Evolutionary conservation across 495 filamentous ascomycete species (phyloP).

Genomic region (Penicillium argentinense): DNA sequence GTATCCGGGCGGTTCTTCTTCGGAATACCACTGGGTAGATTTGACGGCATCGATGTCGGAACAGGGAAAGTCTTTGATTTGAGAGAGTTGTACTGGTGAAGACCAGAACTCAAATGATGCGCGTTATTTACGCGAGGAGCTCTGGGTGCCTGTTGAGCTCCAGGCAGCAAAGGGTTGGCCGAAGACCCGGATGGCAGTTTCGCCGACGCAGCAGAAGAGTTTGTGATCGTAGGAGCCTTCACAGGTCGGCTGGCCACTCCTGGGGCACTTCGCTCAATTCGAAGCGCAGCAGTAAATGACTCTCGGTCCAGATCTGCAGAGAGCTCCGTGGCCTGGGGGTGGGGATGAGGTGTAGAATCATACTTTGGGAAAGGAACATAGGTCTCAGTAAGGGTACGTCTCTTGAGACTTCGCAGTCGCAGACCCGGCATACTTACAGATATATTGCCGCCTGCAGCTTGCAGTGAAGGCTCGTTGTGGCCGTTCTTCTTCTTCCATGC

Average conservation of each 20-base stretch:
- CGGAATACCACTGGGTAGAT: not conserved
- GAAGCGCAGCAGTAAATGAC: slow-evolving; percentile 30
- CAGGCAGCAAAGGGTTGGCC: too few relatives aligned
- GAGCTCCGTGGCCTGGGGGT: not conserved
- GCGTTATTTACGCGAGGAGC: too few relatives aligned
- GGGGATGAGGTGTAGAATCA: not conserved
- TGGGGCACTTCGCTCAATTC: slow-evolving; percentile 14
- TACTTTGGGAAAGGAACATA: not conserved
- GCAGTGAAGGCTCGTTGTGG: not conserved
- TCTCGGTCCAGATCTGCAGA: slow-evolving; percentile 29
- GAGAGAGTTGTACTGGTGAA: too few relatives aligned
- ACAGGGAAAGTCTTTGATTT: not conserved
- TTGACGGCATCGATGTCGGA: not conserved
- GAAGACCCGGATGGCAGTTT: too few relatives aligned
- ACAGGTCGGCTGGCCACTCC: not conserved
- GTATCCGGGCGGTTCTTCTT: slow-evolving; percentile 10
- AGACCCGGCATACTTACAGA: not conserved
- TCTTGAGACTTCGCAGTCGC: too few relatives aligned
- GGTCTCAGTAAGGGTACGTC: not conserved
- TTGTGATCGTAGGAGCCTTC: not conserved
- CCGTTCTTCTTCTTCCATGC: slow-evolving; percentile 21
- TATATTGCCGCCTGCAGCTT: not conserved
- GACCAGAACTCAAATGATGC: too few relatives aligned
- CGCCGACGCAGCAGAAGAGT: not conserved
- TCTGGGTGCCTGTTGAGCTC: too few relatives aligned